phyloP scores from a whole-genome alignment of 192 early-diverging fungal genomes.

The Coemansia sp. region DNA sequence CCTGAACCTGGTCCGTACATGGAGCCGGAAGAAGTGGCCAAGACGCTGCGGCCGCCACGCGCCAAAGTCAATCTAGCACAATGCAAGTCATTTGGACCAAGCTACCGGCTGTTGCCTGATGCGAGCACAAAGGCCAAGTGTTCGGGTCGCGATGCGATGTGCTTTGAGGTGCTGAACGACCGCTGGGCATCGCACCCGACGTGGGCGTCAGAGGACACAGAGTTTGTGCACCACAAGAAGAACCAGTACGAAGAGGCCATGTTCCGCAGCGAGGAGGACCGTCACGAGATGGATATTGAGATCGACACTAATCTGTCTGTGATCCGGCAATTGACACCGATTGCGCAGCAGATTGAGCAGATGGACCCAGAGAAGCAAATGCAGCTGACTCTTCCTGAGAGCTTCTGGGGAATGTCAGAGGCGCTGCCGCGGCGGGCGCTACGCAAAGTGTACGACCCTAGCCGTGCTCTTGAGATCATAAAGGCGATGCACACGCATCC shows the following conservation, averaged over 20 bases:
- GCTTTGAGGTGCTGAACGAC: slow-evolving; percentile 95
- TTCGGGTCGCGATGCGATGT: slow-evolving; percentile 90
- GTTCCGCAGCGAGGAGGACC: slow-evolving; percentile 94
- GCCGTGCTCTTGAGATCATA: slow-evolving; percentile 85
- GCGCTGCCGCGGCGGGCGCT: slow-evolving; percentile 91
- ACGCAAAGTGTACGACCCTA: slow-evolving; percentile 91
- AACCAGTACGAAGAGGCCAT: slow-evolving; percentile 92
- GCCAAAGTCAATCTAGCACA: slow-evolving; percentile 31
- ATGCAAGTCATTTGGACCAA: slow-evolving; percentile 48
- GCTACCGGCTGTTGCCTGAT: slow-evolving; percentile 56
- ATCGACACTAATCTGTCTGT: slow-evolving; percentile 91
- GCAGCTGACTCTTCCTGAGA: slow-evolving; percentile 70
- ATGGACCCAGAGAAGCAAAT: slow-evolving; percentile 80
- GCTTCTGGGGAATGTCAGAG: slow-evolving; percentile 80
- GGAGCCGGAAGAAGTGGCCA: slow-evolving; percentile 47
- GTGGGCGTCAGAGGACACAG: slow-evolving; percentile 86
- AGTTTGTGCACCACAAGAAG: slow-evolving; percentile 88
- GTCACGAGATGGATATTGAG: slow-evolving; percentile 96
- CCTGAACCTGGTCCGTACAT: slow-evolving; percentile 41
- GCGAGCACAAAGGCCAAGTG: slow-evolving; percentile 60
- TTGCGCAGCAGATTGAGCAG: slow-evolving; percentile 77
- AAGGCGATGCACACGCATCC: slow-evolving; percentile 91
- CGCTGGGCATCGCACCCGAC: slow-evolving; percentile 92
- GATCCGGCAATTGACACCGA: slow-evolving; percentile 88
- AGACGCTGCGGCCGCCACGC: slow-evolving; percentile 44